These are phyloP conservation scores for Trypanosoma mega DNA, from an alignment of 208 protist genomes.

Conservation along the genomic window DNA sequence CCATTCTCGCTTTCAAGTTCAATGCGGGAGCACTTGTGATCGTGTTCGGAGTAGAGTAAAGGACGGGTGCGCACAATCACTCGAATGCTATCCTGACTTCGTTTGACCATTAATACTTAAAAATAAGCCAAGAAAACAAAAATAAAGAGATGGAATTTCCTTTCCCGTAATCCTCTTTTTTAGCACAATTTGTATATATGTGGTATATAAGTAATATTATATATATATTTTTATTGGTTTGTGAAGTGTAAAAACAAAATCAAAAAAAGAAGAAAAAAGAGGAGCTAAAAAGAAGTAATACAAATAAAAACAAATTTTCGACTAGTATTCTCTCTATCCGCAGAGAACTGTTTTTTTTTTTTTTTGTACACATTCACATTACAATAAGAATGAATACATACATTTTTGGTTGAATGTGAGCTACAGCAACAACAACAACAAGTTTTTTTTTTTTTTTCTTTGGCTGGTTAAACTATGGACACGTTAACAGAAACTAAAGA, in stretches of 20 bases:
- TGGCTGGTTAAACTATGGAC: no score
- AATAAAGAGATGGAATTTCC: no score
- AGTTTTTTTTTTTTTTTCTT: no score
- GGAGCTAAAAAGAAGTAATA: conserved; percentile 8
- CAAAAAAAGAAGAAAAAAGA: conserved; percentile 30
- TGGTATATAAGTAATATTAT: neutral
- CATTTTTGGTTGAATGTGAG: neutral
- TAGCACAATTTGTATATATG: conserved; percentile 2
- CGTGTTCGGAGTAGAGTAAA: conserved; percentile 29
- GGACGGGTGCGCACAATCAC: conserved; percentile 79
- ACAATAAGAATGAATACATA: conserved; percentile 19
- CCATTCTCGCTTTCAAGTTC: conserved; percentile 31
- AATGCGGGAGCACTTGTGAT: conserved; percentile 40
- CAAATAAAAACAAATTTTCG: no score
- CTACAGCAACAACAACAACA: no score
- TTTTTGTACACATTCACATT: conserved; percentile 16
- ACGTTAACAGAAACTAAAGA: no score
- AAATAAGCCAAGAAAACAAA: no score
- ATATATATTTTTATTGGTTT: conserved; percentile 15
- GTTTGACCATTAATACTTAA: neutral
- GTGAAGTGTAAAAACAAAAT: conserved; percentile 10
- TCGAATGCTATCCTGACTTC: conserved; percentile 23
- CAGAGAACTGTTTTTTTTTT: no score
- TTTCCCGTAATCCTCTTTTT: no score
- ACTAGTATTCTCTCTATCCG: no score